Evolutionary conservation across 768 basidiomycete genomes (phyloP).

Genomic region (Tubosaeta sp.): DNA sequence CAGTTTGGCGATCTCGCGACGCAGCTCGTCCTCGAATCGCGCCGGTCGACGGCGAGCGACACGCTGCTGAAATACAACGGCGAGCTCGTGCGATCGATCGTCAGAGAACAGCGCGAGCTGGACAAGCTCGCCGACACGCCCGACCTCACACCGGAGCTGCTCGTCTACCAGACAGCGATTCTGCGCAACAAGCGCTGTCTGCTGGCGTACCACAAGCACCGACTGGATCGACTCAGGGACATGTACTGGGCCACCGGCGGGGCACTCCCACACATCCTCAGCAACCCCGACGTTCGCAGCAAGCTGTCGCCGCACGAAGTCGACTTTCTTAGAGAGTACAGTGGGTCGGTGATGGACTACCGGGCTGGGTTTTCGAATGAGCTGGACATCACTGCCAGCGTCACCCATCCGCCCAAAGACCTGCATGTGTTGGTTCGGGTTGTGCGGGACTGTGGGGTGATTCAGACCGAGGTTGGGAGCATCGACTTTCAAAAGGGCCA

Average conservation of each 20-base stretch:
- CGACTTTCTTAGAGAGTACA: constrained; percentile 82
- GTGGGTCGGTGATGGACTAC: constrained; percentile 76
- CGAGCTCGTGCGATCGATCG: constrained; percentile 75
- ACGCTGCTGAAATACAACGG: constrained; percentile 92
- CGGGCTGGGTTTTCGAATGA: constrained; percentile 81
- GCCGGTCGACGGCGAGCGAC: constrained; percentile 79
- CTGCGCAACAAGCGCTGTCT: constrained; percentile 94
- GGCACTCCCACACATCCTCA: constrained; percentile 78
- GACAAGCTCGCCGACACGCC: constrained; percentile 52
- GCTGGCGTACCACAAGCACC: constrained; percentile 87
- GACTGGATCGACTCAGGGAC: constrained; percentile 77
- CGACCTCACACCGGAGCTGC: constrained; percentile 50
- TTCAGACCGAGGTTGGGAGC: constrained; percentile 87
- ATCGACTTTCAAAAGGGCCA: constrained; percentile 90
- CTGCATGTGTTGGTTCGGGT: constrained; percentile 86
- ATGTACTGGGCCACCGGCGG: constrained; percentile 90
- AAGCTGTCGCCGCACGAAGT: constrained; percentile 78
- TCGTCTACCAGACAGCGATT: constrained; percentile 87
- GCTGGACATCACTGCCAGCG: constrained; percentile 81
- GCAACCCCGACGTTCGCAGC: constrained; percentile 59
- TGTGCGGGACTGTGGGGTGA: constrained; percentile 82
- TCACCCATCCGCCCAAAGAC: constrained; percentile 83
- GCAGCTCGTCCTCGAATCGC: constrained; percentile 82
- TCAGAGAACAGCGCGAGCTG: constrained; percentile 89
- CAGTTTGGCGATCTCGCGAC: constrained; percentile 85